Conservation (phyloP, 345 rosid species). For the Citrus sinensis region DNA sequence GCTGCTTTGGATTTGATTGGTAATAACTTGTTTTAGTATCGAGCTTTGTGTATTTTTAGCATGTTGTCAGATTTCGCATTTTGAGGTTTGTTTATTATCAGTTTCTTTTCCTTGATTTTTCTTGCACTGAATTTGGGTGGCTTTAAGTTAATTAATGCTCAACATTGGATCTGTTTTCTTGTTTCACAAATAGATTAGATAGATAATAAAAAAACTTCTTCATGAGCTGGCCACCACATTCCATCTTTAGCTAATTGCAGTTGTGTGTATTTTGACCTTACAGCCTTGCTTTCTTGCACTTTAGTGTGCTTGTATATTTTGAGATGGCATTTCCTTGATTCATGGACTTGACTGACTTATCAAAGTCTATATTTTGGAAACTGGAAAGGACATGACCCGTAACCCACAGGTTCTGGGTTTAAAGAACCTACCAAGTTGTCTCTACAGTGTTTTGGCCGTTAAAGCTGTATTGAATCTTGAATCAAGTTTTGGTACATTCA, state of each 20-base stretch:
- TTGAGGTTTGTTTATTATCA: slow-evolving; percentile 1
- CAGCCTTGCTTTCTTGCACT: not conserved
- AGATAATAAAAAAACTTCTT: not conserved
- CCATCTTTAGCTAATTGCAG: not conserved
- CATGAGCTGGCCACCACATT: not conserved
- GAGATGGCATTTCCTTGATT: not conserved
- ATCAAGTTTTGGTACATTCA: slow-evolving; percentile 4
- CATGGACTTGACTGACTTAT: not conserved
- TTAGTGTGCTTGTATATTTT: not conserved
- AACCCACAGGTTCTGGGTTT: not conserved
- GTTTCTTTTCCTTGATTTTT: not conserved
- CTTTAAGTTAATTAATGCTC: not conserved
- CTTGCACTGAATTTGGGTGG: not conserved
- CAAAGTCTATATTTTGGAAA: not conserved
- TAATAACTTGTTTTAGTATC: not conserved
- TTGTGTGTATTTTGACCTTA: not conserved
- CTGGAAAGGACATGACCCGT: not conserved
- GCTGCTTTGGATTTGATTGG: slow-evolving; percentile 10
- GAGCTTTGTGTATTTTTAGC: not conserved
- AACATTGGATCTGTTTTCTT: not conserved
- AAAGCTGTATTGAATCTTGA: not conserved
- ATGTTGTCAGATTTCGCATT: not conserved
- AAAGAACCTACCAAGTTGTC: not conserved
- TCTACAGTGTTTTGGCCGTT: not conserved
- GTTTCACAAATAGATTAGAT: not conserved